These are phyloP conservation scores for Bruguiera hainesii DNA, from an alignment of 441 rosid genomes.

Conservation along the genomic window DNA sequence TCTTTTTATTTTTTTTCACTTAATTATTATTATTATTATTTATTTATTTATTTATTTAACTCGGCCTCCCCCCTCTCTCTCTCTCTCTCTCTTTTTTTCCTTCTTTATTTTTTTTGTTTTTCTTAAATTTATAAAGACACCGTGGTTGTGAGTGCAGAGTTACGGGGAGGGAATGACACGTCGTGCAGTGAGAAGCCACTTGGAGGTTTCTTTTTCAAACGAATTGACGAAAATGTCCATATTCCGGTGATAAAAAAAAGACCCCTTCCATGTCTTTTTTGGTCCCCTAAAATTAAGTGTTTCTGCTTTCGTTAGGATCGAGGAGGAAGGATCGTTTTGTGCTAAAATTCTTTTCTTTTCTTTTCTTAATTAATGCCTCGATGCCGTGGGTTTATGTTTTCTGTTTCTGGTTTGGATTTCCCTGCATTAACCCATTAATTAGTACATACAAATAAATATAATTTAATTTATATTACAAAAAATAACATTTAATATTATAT, in stretches of 20 bases:
- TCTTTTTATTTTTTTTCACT: not conserved
- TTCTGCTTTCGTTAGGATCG: conserved; percentile 22
- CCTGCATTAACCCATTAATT: no score
- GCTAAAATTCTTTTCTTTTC: not conserved
- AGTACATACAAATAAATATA: no score
- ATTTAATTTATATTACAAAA: no score
- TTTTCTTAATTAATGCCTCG: not conserved
- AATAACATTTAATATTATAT: no score
- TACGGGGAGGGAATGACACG: conserved; percentile 18
- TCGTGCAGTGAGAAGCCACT: conserved; percentile 7
- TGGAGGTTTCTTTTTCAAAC: not conserved
- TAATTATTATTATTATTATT: not conserved
- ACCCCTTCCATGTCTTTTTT: conserved; percentile 24
- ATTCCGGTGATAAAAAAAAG: not conserved
- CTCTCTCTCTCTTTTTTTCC: not conserved
- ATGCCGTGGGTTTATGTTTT: conserved; percentile 13
- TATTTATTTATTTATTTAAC: not conserved
- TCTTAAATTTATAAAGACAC: not conserved
- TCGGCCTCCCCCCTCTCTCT: not conserved
- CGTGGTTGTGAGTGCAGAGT: not conserved
- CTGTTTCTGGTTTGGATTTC: not conserved
- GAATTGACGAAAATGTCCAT: conserved; percentile 30
- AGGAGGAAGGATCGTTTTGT: conserved; percentile 1
- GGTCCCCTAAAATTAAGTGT: conserved; percentile 3
- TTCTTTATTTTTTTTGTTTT: not conserved